Base-by-base conservation (phyloP, 2,329 filamentous ascomycete genomes). In the Pseudocercospora fuligena region DNA sequence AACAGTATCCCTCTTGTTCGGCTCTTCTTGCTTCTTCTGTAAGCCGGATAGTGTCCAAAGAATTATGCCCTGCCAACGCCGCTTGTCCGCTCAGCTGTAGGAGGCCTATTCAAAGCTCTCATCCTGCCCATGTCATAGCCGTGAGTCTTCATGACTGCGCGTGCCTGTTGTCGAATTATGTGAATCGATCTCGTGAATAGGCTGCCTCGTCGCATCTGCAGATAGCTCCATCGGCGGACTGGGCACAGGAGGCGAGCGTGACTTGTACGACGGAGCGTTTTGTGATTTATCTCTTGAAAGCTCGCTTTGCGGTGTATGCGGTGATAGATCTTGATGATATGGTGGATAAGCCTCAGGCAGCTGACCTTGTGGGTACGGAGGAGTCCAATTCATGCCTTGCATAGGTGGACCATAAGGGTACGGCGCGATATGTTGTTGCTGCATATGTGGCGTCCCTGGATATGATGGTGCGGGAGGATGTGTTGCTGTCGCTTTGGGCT, bases 381-480 rank as follows among this genome's bases (percentile, higher is more conserved):
- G 36, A 25, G 59, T 5, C 59, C 59, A 61, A 25, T 47, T 61
- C 36, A 29, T 47, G 59, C 40, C 59, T 25, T 25, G 59, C 25
- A 46, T 51, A 4, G 40, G 59, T 9, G 59, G 21, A 12, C 23
- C 25, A 9, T 62, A 27, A 31, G 62, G 65, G 36, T 72, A 70
- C 0, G 60, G 65, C 12, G 63, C 63, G 4, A 61, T 19, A 27
- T 61, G 56, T 31, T 65, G 68, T 60, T 66, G 67, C 21, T 68
- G 67, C 60, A 58, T 61, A 51, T 49, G 21, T 33, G 62, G 61
- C 46, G n/a, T 51, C 11, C 58, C 27, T 8, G 64, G 53, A 47
- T 58, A 63, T 6, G 29, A 51, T 57, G 31, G 23, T 23, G 47
- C 43, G 23, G 66, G 27, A 19, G 61, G 69, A 40, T 31, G 60